Evolutionary conservation across 2,329 filamentous ascomycete species (phyloP).

Genomic region (Cryphonectria carpinicola): DNA sequence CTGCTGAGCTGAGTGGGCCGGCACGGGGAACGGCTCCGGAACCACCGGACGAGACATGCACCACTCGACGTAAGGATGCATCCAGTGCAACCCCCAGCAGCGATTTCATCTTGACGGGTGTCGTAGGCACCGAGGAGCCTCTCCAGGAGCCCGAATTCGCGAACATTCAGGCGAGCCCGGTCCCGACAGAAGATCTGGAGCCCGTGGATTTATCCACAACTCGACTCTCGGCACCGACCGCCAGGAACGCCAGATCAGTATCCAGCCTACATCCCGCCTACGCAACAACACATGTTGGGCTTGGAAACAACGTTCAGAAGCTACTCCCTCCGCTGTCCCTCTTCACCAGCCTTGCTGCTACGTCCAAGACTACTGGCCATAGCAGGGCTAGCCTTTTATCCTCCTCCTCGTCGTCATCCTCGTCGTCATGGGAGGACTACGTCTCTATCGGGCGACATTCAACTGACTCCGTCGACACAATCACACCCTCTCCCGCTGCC

Average conservation of each 20-base stretch:
- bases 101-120: background rate
- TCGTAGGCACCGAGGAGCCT: background rate
- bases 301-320: background rate
- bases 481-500: background rate
- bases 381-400: constrained; percentile 19
- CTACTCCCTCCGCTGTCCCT: constrained; percentile 18
- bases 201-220: background rate
- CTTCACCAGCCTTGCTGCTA: constrained; percentile 1
- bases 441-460: constrained; percentile 20
- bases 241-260: background rate
- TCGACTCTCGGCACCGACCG: constrained; percentile 1
- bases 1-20: background rate
- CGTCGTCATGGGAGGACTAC: constrained; percentile 32
- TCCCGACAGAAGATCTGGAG: background rate
- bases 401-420: constrained; percentile 26
- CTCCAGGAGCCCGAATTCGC: background rate
- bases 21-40: constrained; percentile 7
- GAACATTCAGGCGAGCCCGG: background rate
- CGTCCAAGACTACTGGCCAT: background rate
- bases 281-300: background rate
- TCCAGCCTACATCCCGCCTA: background rate
- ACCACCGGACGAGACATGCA: background rate
- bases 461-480: constrained; percentile 27
- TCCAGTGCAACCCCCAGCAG: background rate
- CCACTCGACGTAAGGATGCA: constrained; percentile 2